These are phyloP conservation scores for Pichia cabralensis DNA, from an alignment of 805 yeast species.

Conservation along the genomic window DNA sequence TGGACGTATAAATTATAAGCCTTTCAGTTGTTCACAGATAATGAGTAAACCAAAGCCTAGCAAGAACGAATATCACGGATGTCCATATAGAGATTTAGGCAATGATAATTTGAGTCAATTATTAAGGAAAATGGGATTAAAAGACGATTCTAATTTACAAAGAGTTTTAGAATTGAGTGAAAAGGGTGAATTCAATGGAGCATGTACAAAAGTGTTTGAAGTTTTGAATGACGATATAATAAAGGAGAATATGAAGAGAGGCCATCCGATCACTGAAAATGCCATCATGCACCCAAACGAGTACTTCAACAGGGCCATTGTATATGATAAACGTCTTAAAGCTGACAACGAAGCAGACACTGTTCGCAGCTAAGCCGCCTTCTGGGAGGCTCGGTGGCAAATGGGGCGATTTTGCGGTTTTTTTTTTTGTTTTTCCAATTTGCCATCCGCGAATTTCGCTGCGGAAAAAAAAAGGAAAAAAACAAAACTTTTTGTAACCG, in stretches of 20 bases:
- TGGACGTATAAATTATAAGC: slow-evolving; percentile 71
- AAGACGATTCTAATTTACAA: slow-evolving; percentile 38
- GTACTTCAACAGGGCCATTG: slow-evolving; percentile 71
- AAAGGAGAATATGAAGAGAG: slow-evolving; percentile 27
- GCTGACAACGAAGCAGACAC: too few relatives aligned
- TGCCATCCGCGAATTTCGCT: too few relatives aligned
- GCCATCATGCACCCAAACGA: slow-evolving; percentile 80
- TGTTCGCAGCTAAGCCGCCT: too few relatives aligned
- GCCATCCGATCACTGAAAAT: slow-evolving; percentile 39
- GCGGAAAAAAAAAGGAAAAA: too few relatives aligned
- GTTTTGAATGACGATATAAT: slow-evolving; percentile 43
- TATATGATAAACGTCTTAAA: slow-evolving; percentile 32
- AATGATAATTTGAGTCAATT: slow-evolving; percentile 50
- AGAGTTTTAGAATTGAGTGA: slow-evolving; percentile 60
- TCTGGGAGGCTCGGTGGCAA: too few relatives aligned
- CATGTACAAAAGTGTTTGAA: slow-evolving; percentile 87
- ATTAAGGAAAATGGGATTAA: slow-evolving; percentile 55
- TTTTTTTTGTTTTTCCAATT: too few relatives aligned
- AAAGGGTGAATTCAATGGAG: slow-evolving; percentile 66
- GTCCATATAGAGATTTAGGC: slow-evolving; percentile 77
- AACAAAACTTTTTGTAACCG: too few relatives aligned
- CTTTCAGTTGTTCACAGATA: slow-evolving; percentile 77
- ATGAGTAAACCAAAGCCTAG: slow-evolving; percentile 61
- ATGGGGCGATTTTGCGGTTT: too few relatives aligned
- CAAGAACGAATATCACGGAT: slow-evolving; percentile 72